A percentile compares a stretch with the other conserved stretches of the same genome.
Evolutionary conservation across 495 filamentous ascomycete genomes (phyloP).

Genomic region (Aspergillus baeticus): DNA sequence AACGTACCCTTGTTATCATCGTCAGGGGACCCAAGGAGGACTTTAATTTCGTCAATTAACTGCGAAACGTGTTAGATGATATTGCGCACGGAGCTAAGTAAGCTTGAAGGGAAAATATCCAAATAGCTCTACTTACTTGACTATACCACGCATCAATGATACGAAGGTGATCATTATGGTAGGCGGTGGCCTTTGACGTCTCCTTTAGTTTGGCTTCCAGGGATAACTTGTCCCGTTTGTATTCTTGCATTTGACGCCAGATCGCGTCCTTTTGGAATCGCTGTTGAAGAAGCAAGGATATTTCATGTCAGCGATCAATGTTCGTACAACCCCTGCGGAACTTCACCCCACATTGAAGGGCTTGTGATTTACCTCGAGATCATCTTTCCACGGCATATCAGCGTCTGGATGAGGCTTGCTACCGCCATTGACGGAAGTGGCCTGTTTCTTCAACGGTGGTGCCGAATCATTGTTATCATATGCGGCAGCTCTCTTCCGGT

Average conservation of each 20-base stretch:
- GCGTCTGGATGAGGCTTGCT: slow-evolving; percentile 70
- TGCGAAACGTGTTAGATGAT: slow-evolving; percentile 37
- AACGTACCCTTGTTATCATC: slow-evolving; percentile 55
- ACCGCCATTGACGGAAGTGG: slow-evolving; percentile 68
- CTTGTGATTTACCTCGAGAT: slow-evolving; percentile 73
- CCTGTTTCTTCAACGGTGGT: slow-evolving; percentile 84
- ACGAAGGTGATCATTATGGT: slow-evolving; percentile 90
- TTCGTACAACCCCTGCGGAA: slow-evolving; percentile 11
- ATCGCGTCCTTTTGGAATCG: slow-evolving; percentile 97
- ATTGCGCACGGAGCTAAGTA: too few species aligned
- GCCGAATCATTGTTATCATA: slow-evolving; percentile 72
- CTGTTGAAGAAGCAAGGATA: slow-evolving; percentile 46
- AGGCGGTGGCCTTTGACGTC: slow-evolving; percentile 66
- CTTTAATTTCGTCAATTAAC: slow-evolving; percentile 82
- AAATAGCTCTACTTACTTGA: slow-evolving; percentile 60
- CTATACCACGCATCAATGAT: slow-evolving; percentile 88
- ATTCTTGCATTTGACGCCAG: slow-evolving; percentile 94
- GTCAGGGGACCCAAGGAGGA: slow-evolving; percentile 58
- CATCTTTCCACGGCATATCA: slow-evolving; percentile 81
- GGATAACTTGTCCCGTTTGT: slow-evolving; percentile 80
- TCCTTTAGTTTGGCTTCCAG: slow-evolving; percentile 75
- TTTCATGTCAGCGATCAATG: slow-evolving; percentile 16
- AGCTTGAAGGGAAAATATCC: too few species aligned
- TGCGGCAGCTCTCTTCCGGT: slow-evolving; percentile 86
- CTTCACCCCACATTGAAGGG: slow-evolving; percentile 27